These are phyloP conservation scores for Gastrolobium bilobum DNA, from an alignment of 306 rosid species.

Conservation along the genomic window DNA sequence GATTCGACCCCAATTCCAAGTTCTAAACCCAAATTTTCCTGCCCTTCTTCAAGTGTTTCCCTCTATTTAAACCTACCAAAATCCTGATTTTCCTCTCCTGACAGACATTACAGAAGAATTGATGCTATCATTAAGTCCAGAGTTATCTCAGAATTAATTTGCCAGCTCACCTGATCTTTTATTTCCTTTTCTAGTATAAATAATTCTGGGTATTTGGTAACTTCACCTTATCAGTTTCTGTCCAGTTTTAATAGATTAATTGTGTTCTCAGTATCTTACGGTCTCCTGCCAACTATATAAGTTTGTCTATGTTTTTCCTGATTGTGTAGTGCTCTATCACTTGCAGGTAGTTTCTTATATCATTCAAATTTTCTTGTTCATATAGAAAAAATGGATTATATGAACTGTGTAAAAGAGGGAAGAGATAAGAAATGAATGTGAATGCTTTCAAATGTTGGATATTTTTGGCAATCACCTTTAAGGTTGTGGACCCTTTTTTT, in stretches of 20 bases:
- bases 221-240: not conserved
- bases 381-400: conserved; percentile 32
- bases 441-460: conserved; percentile 37
- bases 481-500: conserved; percentile 10
- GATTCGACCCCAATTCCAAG: too few relatives aligned
- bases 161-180: too few relatives aligned
- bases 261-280: not conserved
- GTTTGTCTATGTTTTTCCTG: conserved; percentile 14
- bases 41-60: too few relatives aligned
- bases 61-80: too few relatives aligned
- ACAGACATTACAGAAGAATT: too few relatives aligned
- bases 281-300: not conserved
- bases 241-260: not conserved
- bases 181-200: too few relatives aligned
- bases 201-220: too few relatives aligned
- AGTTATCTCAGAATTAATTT: too few relatives aligned
- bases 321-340: conserved; percentile 14
- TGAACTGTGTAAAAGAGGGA: not conserved
- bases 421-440: conserved; percentile 21
- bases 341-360: conserved; percentile 14
- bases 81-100: too few relatives aligned
- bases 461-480: conserved; percentile 4
- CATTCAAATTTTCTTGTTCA: not conserved
- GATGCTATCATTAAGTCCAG: too few relatives aligned
- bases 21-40: too few relatives aligned